These are phyloP conservation scores for Monocercomonoides exilis DNA, from an alignment of 78 protist species.

Conservation along the genomic window DNA sequence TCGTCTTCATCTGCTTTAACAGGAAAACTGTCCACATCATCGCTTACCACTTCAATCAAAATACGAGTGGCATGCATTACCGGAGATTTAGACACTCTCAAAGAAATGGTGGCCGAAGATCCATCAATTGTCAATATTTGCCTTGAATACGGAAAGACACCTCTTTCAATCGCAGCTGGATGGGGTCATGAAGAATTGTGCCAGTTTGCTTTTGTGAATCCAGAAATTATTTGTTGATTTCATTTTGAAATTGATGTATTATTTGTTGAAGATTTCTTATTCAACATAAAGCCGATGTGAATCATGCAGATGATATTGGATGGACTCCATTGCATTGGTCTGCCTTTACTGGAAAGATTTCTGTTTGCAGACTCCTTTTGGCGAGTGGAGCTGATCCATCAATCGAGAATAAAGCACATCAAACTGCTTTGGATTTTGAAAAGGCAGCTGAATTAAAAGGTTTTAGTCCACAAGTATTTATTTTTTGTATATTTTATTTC, in stretches of 20 bases:
- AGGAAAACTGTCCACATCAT: not conserved
- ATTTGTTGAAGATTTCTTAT: not conserved
- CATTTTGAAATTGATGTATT: not conserved
- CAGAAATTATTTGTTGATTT: not conserved
- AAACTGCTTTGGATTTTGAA: conserved; percentile 7
- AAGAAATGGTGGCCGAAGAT: not conserved
- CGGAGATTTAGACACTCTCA: not conserved
- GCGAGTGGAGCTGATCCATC: not conserved
- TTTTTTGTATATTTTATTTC: not conserved
- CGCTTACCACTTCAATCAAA: not conserved
- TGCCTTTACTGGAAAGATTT: conserved; percentile 1
- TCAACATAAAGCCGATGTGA: not conserved
- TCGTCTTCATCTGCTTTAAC: not conserved
- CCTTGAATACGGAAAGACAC: conserved; percentile 3
- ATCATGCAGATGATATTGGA: not conserved
- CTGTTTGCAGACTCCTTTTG: not conserved
- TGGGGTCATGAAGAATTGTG: not conserved
- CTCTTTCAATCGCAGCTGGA: not conserved
- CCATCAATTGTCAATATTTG: not conserved
- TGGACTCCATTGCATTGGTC: conserved; percentile 15
- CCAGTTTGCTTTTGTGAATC: not conserved
- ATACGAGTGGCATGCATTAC: conserved; percentile 13
- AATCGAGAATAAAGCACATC: conserved; percentile 1
- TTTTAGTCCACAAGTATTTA: not conserved
- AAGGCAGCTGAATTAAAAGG: not conserved